A percentile compares a stretch with the other conserved stretches of the same genome.
These are phyloP conservation scores for Cercophora samala DNA, from an alignment of 495 filamentous ascomycete species.

Conservation along the genomic window DNA sequence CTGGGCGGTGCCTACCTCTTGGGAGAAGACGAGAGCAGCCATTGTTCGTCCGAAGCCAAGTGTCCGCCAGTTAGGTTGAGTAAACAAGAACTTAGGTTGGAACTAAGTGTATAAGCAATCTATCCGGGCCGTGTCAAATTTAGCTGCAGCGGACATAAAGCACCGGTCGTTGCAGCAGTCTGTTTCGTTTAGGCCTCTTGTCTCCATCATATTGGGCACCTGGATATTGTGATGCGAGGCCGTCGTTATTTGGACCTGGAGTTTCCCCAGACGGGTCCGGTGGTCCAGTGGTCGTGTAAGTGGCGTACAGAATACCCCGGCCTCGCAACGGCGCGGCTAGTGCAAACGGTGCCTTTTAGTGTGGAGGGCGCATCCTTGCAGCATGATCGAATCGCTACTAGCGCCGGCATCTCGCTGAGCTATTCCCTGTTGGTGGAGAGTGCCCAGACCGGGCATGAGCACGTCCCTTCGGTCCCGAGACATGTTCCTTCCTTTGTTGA, in stretches of 20 bases:
- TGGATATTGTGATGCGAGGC: conserved; percentile 6
- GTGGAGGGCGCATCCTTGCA: background rate
- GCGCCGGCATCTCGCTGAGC: background rate
- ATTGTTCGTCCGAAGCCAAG: background rate
- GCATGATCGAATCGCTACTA: conserved; percentile 1
- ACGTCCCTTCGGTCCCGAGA: conserved; percentile 7
- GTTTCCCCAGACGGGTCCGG: conserved; percentile 28
- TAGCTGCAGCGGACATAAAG: conserved; percentile 25
- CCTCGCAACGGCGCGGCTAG: background rate
- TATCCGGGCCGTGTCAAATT: conserved; percentile 27
- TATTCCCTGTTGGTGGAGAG: background rate
- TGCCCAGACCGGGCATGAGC: conserved; percentile 5
- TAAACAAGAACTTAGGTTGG: background rate
- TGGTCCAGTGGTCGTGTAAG: conserved; percentile 13
- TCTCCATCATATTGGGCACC: conserved; percentile 9
- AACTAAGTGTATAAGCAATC: conserved; percentile 22
- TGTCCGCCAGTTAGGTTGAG: background rate
- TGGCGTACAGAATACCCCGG: conserved; percentile 15
- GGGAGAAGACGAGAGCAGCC: background rate
- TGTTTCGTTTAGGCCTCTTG: conserved; percentile 1
- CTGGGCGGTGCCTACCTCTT: background rate
- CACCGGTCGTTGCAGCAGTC: background rate
- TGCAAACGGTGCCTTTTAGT: conserved; percentile 11
- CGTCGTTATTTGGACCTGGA: conserved; percentile 21
- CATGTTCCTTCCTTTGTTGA: background rate